A percentile compares a stretch with the other conserved stretches of the same genome.
Conservation (phyloP, 768 basidiomycete genomes). For the Leccinum obscurum region DNA sequence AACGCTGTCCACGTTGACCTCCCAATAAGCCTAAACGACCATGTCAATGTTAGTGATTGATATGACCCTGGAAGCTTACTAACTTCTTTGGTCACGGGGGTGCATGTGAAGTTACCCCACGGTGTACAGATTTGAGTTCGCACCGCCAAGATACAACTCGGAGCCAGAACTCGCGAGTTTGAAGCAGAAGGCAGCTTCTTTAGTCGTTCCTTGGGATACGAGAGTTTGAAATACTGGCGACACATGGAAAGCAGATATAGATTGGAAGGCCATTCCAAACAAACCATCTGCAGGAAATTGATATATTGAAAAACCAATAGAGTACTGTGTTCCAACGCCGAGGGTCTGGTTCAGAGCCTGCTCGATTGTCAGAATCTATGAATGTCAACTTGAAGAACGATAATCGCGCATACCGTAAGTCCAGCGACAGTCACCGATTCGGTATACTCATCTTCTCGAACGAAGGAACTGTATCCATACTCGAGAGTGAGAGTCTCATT, state of each 20-base stretch:
- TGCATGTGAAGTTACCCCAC: slow-evolving; percentile 41
- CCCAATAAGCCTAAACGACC: slow-evolving; percentile 17
- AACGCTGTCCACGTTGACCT: slow-evolving; percentile 17
- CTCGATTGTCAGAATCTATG: background rate
- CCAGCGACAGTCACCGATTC: slow-evolving; percentile 17
- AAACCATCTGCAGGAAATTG: slow-evolving; percentile 25
- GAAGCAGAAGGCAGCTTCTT: no score
- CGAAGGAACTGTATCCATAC: slow-evolving; percentile 3
- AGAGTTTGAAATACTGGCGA: no score
- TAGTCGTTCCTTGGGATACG: no score
- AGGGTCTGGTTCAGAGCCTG: slow-evolving; percentile 17
- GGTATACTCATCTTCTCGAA: slow-evolving; percentile 6
- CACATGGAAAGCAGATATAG: no score
- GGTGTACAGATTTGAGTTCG: slow-evolving; percentile 42
- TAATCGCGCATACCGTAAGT: slow-evolving; percentile 4
- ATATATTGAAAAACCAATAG: background rate
- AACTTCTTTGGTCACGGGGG: slow-evolving; percentile 10
- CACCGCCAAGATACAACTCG: slow-evolving; percentile 55
- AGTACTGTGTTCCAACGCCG: slow-evolving; percentile 15
- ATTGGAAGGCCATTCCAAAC: no score
- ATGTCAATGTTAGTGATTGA: background rate
- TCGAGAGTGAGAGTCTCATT: background rate
- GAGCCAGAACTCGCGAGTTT: slow-evolving; percentile 33
- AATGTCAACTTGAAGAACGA: background rate
- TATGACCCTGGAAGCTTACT: slow-evolving; percentile 1